phyloP scores from a whole-genome alignment of 306 rosid species.

The Cicer cuneatum region DNA sequence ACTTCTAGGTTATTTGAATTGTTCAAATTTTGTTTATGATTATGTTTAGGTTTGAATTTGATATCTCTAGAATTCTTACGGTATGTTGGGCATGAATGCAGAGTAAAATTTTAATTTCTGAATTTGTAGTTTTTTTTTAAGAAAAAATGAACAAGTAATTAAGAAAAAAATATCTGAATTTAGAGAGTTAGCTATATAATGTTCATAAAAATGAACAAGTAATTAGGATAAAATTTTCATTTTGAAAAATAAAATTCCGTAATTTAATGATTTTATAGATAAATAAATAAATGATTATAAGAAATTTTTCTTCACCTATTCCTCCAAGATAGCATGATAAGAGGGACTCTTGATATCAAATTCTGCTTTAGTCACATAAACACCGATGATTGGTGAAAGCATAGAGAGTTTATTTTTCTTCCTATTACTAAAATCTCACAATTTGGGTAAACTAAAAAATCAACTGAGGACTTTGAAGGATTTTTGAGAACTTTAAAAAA shows the following conservation, averaged over 20 bases:
- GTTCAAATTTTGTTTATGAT: background rate
- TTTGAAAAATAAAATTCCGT: background rate
- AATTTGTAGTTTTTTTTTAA: too few relatives aligned
- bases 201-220: background rate
- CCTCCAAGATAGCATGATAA: slow-evolving; percentile 13
- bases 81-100: background rate
- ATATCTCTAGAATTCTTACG: background rate
- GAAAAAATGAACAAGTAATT: too few relatives aligned
- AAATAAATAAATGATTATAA: background rate
- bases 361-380: background rate
- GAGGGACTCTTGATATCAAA: slow-evolving; percentile 1
- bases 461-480: too few relatives aligned
- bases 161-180: background rate
- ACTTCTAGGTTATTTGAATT: background rate
- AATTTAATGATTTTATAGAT: background rate
- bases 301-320: background rate
- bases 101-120: background rate
- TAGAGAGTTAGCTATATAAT: background rate
- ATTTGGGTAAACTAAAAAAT: too few relatives aligned
- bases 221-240: background rate
- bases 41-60: slow-evolving; percentile 26
- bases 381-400: background rate
- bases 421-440: too few relatives aligned
- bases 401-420: too few relatives aligned
- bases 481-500: too few relatives aligned